These are phyloP conservation scores for Nissolia schottii DNA, from an alignment of 306 rosid species.

Conservation along the genomic window DNA sequence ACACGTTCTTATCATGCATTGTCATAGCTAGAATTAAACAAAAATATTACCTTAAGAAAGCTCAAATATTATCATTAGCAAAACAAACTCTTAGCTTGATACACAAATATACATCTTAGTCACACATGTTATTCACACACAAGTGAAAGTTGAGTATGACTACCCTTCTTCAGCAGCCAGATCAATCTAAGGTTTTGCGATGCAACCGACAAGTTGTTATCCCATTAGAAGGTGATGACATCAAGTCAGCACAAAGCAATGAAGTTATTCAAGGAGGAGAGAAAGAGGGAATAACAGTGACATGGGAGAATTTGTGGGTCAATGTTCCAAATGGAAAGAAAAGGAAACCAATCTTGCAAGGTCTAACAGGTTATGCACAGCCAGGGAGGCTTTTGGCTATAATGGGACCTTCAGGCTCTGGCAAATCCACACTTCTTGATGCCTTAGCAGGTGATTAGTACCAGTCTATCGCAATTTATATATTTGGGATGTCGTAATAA, in stretches of 20 bases:
- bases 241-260: neutral
- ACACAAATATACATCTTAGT: neutral
- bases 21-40: neutral
- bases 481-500: neutral
- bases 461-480: neutral
- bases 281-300: constrained; percentile 31
- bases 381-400: constrained; percentile 64
- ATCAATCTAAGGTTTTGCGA: neutral
- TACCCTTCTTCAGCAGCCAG: neutral
- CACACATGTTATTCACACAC: neutral
- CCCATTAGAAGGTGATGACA: constrained; percentile 4
- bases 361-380: constrained; percentile 45
- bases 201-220: neutral
- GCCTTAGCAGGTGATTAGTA: constrained; percentile 48
- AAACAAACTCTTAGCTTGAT: neutral
- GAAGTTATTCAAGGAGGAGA: neutral
- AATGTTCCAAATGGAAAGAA: constrained; percentile 34
- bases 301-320: constrained; percentile 60
- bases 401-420: constrained; percentile 84
- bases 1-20: neutral
- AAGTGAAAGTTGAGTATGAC: constrained; percentile 8
- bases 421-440: constrained; percentile 81
- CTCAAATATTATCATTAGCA: neutral
- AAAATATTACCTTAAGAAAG: neutral
- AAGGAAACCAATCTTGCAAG: constrained; percentile 44